Evolutionary conservation across 805 yeast species (phyloP).

Genomic region (Ogataea henricii): DNA sequence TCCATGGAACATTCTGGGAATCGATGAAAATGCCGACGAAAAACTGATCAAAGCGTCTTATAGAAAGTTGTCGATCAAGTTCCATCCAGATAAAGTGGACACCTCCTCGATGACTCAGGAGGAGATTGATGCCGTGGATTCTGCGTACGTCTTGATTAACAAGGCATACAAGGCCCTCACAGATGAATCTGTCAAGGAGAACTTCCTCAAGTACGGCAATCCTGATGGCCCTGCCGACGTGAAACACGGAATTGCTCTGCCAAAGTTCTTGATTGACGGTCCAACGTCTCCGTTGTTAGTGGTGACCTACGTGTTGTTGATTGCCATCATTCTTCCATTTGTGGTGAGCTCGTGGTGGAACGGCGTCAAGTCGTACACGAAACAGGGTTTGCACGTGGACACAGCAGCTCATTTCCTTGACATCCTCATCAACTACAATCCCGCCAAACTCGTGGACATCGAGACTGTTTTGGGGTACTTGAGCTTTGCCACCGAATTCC

Average conservation of each 20-base stretch:
- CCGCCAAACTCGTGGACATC: slow-evolving; percentile 63
- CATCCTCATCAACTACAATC: slow-evolving; percentile 70
- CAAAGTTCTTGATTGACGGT: slow-evolving; percentile 86
- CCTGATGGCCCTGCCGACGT: slow-evolving; percentile 97
- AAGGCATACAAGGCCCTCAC: slow-evolving; percentile 95
- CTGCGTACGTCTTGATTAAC: slow-evolving; percentile 74
- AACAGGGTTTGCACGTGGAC: slow-evolving; percentile 75
- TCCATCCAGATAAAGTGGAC: slow-evolving; percentile 91
- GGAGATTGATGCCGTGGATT: slow-evolving; percentile 63
- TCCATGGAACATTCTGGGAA: slow-evolving; percentile 85
- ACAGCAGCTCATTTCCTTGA: slow-evolving; percentile 83
- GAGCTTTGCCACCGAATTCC: slow-evolving; percentile 67
- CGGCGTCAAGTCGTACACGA: slow-evolving; percentile 75
- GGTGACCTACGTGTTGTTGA: slow-evolving; percentile 61
- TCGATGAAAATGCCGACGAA: slow-evolving; percentile 67
- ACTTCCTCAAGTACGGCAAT: slow-evolving; percentile 86
- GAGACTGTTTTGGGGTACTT: slow-evolving; percentile 60
- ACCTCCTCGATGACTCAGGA: slow-evolving; percentile 57
- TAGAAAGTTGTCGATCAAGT: slow-evolving; percentile 82
- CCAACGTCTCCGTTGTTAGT: slow-evolving; percentile 66
- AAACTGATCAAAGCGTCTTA: slow-evolving; percentile 79
- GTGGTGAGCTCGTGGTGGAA: slow-evolving; percentile 92
- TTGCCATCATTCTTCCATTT: slow-evolving; percentile 78
- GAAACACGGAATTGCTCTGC: slow-evolving; percentile 92
- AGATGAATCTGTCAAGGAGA: slow-evolving; percentile 81